These are phyloP conservation scores for Solanum sejunctum DNA, from an alignment of 257 asterid species.

Conservation along the genomic window DNA sequence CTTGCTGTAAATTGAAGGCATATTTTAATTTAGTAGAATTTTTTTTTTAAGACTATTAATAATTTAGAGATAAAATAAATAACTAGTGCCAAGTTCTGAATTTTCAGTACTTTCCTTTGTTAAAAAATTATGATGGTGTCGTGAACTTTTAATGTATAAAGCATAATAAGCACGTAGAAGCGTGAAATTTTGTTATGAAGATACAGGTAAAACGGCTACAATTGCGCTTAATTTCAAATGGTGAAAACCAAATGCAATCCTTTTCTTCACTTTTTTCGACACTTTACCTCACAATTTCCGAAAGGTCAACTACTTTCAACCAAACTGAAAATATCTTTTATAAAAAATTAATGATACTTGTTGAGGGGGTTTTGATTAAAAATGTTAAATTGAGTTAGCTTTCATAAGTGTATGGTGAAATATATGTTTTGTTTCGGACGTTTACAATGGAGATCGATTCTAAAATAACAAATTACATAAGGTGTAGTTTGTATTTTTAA, in stretches of 20 bases:
- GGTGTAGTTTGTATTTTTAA: too few species aligned
- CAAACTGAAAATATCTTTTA: background rate
- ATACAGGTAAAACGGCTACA: background rate
- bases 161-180: background rate
- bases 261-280: background rate
- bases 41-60: too few species aligned
- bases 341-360: background rate
- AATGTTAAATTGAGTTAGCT: background rate
- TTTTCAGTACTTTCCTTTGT: too few species aligned
- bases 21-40: too few species aligned
- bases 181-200: background rate
- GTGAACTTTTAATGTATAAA: background rate
- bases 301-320: background rate
- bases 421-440: background rate
- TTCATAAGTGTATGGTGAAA: background rate
- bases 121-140: background rate
- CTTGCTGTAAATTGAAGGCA: too few species aligned
- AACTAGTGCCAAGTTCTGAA: too few species aligned
- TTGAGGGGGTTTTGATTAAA: background rate
- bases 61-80: too few species aligned
- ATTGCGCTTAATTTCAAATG: background rate
- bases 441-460: background rate
- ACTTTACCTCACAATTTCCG: background rate
- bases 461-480: background rate
- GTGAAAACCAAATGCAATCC: background rate